A percentile compares a stretch with the other conserved stretches of the same genome.
Evolutionary conservation across 225 moss, liverwort and hornwort genomes (phyloP).

Genomic region (Bryoerythrophyllum caledonicum): DNA sequence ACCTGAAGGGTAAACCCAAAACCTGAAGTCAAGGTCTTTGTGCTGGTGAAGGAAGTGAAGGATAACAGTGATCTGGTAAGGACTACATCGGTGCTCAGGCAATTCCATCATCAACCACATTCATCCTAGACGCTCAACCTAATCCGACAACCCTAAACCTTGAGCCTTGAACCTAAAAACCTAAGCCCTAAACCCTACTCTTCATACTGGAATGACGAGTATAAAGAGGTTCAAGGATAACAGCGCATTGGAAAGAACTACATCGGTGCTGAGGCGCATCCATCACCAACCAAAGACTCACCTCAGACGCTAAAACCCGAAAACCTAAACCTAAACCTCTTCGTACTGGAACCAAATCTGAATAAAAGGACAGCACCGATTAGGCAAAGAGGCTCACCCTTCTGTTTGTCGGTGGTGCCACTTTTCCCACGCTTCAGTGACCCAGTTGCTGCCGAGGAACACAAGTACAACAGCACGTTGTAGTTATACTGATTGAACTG

Average conservation of each 20-base stretch:
- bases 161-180: background rate
- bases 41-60: background rate
- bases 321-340: background rate
- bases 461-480: constrained; percentile 70
- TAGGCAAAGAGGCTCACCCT: constrained; percentile 19
- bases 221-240: too few species aligned
- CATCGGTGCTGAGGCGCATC: too few species aligned
- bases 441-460: constrained; percentile 67
- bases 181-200: too few species aligned
- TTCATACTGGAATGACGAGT: too few species aligned
- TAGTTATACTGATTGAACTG: constrained; percentile 74
- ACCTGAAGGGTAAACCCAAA: too few species aligned
- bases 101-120: background rate
- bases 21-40: background rate
- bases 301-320: background rate
- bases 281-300: background rate
- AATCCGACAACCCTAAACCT: background rate
- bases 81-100: background rate
- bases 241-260: background rate
- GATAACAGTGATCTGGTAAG: too few species aligned
- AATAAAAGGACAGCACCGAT: background rate
- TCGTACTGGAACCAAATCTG: background rate
- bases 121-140: background rate
- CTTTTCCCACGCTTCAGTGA: constrained; percentile 61
- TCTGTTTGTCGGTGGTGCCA: constrained; percentile 48